phyloP scores from a whole-genome alignment of 2,329 filamentous ascomycete genomes.

The Fusarium drepaniforme region DNA sequence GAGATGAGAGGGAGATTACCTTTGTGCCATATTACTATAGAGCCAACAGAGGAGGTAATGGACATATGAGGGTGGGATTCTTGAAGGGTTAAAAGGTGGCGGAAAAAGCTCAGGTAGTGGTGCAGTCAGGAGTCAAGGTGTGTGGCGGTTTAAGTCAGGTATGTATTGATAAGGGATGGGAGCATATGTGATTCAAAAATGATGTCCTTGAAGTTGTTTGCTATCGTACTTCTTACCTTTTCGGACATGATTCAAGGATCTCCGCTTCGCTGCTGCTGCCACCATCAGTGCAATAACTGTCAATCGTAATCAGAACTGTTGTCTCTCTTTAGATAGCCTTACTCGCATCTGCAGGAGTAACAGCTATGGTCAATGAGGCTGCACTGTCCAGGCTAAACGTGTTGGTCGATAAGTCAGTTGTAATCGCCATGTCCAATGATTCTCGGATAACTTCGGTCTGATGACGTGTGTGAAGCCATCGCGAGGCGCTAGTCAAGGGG shows the following conservation, averaged over 20 bases:
- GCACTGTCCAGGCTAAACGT: neutral
- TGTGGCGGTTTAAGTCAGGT: neutral
- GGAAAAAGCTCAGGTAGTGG: neutral
- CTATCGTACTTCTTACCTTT: neutral
- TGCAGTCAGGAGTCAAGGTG: neutral
- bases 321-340: neutral
- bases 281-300: neutral
- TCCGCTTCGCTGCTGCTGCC: neutral
- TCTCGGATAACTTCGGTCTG: neutral
- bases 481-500: neutral
- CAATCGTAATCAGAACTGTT: neutral
- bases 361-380: neutral
- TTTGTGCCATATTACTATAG: slow-evolving; percentile 31
- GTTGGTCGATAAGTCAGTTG: neutral
- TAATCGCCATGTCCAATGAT: neutral
- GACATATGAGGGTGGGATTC: slow-evolving; percentile 33
- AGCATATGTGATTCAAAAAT: neutral
- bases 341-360: neutral
- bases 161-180: neutral
- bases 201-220: neutral
- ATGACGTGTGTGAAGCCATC: neutral
- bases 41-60: slow-evolving; percentile 20
- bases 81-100: neutral
- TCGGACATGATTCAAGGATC: neutral
- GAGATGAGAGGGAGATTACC: neutral